These are phyloP conservation scores for Zalerion maritima DNA, from an alignment of 495 filamentous ascomycete species.

Conservation along the genomic window DNA sequence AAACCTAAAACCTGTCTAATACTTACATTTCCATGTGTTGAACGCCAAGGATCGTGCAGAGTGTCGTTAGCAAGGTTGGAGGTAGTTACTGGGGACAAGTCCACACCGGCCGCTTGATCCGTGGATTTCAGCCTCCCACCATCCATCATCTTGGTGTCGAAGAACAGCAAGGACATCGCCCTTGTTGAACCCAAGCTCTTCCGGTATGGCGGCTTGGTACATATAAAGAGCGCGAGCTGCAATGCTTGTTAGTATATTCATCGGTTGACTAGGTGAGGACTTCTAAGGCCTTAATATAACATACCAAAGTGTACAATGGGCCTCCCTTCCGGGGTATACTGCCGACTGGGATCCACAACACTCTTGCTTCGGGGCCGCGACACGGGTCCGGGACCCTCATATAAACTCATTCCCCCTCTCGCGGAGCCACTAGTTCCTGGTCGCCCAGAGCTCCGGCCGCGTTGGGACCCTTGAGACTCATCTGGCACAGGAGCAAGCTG, in stretches of 20 bases:
- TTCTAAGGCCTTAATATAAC: constrained; percentile 16
- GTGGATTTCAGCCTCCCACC: constrained; percentile 97
- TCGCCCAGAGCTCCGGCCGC: constrained; percentile 24
- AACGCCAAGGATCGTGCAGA: neutral
- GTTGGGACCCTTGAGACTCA: constrained; percentile 40
- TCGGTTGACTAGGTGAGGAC: neutral
- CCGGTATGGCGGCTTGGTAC: constrained; percentile 87
- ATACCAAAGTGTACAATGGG: constrained; percentile 86
- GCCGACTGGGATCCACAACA: constrained; percentile 51
- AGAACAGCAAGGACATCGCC: constrained; percentile 85
- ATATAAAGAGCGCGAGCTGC: constrained; percentile 84
- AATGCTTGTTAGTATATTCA: constrained; percentile 8
- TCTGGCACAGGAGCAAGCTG: constrained; percentile 48
- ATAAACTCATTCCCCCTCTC: constrained; percentile 41
- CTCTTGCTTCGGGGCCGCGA: constrained; percentile 66
- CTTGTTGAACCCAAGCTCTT: constrained; percentile 86
- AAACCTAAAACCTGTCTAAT: too few relatives aligned
- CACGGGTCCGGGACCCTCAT: constrained; percentile 36
- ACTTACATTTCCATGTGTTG: too few relatives aligned
- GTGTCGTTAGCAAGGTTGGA: constrained; percentile 49
- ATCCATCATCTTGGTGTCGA: constrained; percentile 90
- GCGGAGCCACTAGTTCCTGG: constrained; percentile 21
- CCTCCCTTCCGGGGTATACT: constrained; percentile 73
- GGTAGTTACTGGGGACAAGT: constrained; percentile 92
- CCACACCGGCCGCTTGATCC: constrained; percentile 56